A percentile compares a stretch with the other conserved stretches of the same genome.
Evolutionary conservation across 768 basidiomycete species (phyloP).

Genomic region (Mycena albidolilacea): DNA sequence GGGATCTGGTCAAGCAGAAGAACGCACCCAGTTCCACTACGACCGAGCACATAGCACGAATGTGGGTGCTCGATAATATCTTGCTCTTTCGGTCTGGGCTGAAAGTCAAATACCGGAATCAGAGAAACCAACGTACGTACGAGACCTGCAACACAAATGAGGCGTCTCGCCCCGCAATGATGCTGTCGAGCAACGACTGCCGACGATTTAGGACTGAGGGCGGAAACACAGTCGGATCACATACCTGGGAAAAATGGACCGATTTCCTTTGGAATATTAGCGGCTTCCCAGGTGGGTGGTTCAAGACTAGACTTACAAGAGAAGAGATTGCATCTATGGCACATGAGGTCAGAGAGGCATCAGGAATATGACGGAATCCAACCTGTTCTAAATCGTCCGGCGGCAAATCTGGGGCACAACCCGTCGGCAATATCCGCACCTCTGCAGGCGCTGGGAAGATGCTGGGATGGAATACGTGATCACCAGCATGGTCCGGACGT

Average conservation of each 20-base stretch:
- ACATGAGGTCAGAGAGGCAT: conserved; percentile 12
- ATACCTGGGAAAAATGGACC: conserved; percentile 57
- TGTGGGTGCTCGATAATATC: conserved; percentile 70
- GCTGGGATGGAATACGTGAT: conserved; percentile 64
- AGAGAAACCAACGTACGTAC: conserved; percentile 45
- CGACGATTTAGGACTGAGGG: neutral
- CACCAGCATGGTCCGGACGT: conserved; percentile 49
- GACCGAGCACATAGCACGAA: conserved; percentile 77
- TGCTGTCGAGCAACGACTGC: conserved; percentile 56
- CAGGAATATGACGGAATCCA: conserved; percentile 1
- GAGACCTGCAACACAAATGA: conserved; percentile 61
- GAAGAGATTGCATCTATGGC: conserved; percentile 67
- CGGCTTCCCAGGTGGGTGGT: too few species aligned
- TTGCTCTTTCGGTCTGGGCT: conserved; percentile 60
- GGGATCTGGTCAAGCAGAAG: neutral
- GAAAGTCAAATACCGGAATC: neutral
- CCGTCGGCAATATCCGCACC: conserved; percentile 35
- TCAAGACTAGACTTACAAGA: conserved; percentile 61
- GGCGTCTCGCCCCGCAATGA: conserved; percentile 65
- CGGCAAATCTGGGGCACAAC: conserved; percentile 51
- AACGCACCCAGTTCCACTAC: conserved; percentile 81
- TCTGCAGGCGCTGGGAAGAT: conserved; percentile 63
- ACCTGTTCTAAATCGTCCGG: conserved; percentile 67
- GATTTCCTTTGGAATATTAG: conserved; percentile 56
- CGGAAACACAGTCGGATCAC: conserved; percentile 22